Percentiles rank a stretch among this genome's conserved stretches.
phyloP scores from a whole-genome alignment of 2,329 filamentous ascomycete genomes.

The Cladosporium austrohemisphaericum region DNA sequence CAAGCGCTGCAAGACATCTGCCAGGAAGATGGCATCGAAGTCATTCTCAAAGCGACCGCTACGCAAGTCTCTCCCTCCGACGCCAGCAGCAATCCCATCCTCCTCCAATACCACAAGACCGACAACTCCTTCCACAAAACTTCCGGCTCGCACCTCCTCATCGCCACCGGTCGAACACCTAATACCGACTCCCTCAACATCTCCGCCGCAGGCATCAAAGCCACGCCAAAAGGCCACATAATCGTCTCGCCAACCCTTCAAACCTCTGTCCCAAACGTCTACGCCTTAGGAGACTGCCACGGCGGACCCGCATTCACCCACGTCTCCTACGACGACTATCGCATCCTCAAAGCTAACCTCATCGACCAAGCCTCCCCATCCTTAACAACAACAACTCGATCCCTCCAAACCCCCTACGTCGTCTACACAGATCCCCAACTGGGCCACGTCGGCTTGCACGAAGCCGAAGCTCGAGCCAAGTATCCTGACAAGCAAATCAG shows the following conservation, averaged over 20 bases:
- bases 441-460: constrained; percentile 49
- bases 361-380: constrained; percentile 28
- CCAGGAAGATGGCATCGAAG: constrained; percentile 44
- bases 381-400: constrained; percentile 25
- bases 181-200: constrained; percentile 49
- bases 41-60: constrained; percentile 39
- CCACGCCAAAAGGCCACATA: constrained; percentile 44
- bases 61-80: constrained; percentile 22
- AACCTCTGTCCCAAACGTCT: constrained; percentile 43
- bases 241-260: constrained; percentile 43
- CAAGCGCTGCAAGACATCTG: constrained; percentile 43
- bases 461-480: constrained; percentile 37
- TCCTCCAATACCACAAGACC: constrained; percentile 19
- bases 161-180: constrained; percentile 49
- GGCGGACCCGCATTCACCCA: constrained; percentile 54
- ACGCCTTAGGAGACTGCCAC: constrained; percentile 52
- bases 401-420: constrained; percentile 45
- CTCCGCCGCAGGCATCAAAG: constrained; percentile 39
- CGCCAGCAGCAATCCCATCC: constrained; percentile 16
- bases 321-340: constrained; percentile 55
- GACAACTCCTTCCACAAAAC: constrained; percentile 21
- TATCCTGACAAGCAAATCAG: constrained; percentile 29
- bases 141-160: constrained; percentile 46
- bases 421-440: constrained; percentile 55
- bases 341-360: constrained; percentile 49